These are phyloP conservation scores for Aspergillus sp. DNA, from an alignment of 2,329 filamentous ascomycete genomes.

Conservation along the genomic window DNA sequence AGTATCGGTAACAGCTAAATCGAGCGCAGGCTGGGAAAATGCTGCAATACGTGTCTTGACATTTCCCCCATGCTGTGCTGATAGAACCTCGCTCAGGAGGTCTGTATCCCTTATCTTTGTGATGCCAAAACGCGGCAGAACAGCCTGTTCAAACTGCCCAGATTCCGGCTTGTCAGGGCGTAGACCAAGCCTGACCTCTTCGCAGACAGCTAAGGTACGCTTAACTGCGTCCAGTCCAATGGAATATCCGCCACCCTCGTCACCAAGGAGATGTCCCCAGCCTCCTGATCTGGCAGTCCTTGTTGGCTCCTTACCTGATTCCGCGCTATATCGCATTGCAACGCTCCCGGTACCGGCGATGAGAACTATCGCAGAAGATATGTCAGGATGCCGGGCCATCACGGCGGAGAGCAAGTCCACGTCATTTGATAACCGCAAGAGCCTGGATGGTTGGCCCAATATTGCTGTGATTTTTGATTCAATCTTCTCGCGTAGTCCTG, in stretches of 20 bases:
- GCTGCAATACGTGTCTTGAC: constrained; percentile 21
- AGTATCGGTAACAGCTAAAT: neutral
- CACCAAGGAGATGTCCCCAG: constrained; percentile 47
- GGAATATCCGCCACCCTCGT: constrained; percentile 45
- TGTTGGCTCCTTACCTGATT: neutral
- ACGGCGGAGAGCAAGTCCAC: constrained; percentile 40
- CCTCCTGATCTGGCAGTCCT: constrained; percentile 41
- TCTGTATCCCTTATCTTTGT: constrained; percentile 7
- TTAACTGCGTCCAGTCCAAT: constrained; percentile 41
- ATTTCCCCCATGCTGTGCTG: neutral
- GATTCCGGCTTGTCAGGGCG: neutral
- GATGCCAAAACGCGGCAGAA: constrained; percentile 13
- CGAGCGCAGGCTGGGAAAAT: constrained; percentile 16
- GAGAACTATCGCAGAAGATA: constrained; percentile 32
- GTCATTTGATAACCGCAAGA: constrained; percentile 39
- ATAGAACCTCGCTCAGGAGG: constrained; percentile 19
- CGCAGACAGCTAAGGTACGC: constrained; percentile 27
- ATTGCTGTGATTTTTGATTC: constrained; percentile 22
- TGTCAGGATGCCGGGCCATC: constrained; percentile 14
- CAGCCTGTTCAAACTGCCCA: constrained; percentile 11
- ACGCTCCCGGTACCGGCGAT: constrained; percentile 48
- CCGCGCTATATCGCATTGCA: constrained; percentile 37
- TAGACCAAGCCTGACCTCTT: constrained; percentile 24
- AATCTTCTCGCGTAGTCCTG: constrained; percentile 22
- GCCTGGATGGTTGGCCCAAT: constrained; percentile 17